Evolutionary conservation across 148 eudicot species (phyloP), one percentile per base, ranked within the genome.

Genomic region (Fagopyrum esculentum): DNA sequence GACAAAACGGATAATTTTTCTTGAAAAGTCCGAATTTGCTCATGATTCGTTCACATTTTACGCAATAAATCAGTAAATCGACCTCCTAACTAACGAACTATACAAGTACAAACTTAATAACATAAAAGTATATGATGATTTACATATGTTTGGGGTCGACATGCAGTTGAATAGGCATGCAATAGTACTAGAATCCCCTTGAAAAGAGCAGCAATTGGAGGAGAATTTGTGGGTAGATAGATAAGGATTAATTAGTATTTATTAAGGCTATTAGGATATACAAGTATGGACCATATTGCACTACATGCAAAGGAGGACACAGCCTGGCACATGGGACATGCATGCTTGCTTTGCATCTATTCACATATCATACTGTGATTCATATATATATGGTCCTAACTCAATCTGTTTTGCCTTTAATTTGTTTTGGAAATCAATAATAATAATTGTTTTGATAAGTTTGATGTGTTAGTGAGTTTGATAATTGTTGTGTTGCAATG

Each of bases 261-360:
- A 13, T 12, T 66, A 35, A 43, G 71, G 71, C 3, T 17, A 66
- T 66, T 40, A 66, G 71, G 47, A 66, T 66, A 40, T 64, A 9
- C 29, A 9, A 13, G 70, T 40, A 66, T 66, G 70, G 70, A 66
- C 70, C 70, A 66, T 5, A 13, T 59, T 6, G 1, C 4, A 66
- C 17, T 43, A 66, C 46, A 40, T 66, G 45, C 45, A 66, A 6
- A 61, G 29, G 15, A 46, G 71, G 71, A 66, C 46, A 66, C 71
- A 66, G 71, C 46, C 71, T 66, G 71, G 35, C 47, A 66, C 13
- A 66, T 40, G 71, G 71, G 71, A 8, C 71, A 66, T 66, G 71
- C 12, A 35, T 66, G 71, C 71, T 13, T 66, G 5, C 44, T 9
- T 6, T 30, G 40, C 40, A 35, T 35, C 40, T 35, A 35, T 35